A percentile compares a stretch with the other conserved stretches of the same genome.
Evolutionary conservation across 2,329 filamentous ascomycete species (phyloP).

Genomic region (Aspergillus ochraceus): DNA sequence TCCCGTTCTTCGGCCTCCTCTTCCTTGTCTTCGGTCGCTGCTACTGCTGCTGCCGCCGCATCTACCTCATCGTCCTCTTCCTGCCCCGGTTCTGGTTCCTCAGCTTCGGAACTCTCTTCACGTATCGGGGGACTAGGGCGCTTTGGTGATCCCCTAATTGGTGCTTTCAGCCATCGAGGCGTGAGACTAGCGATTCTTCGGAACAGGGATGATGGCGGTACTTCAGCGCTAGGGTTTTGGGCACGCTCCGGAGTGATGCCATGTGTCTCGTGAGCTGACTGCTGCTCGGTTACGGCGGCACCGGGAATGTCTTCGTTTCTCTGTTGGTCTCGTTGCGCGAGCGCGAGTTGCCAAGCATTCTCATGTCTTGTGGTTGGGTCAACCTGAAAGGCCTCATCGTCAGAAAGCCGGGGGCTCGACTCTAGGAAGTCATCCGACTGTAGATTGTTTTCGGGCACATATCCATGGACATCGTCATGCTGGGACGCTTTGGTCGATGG

Average conservation of each 20-base stretch:
- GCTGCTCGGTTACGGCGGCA: slow-evolving; percentile 15
- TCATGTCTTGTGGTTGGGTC: slow-evolving; percentile 25
- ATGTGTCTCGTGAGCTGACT: slow-evolving; percentile 14
- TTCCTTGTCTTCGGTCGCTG: too few relatives aligned
- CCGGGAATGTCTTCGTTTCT: slow-evolving; percentile 14
- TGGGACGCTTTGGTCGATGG: slow-evolving; percentile 14
- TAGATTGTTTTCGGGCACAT: slow-evolving; percentile 19
- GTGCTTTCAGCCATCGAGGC: slow-evolving; percentile 37
- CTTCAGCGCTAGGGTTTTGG: slow-evolving; percentile 15
- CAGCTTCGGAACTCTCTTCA: slow-evolving; percentile 14
- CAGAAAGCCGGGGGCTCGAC: slow-evolving; percentile 25
- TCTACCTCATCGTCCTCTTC: background rate
- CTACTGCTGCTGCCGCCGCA: background rate
- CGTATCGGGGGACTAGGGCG: slow-evolving; percentile 11
- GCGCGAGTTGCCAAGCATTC: slow-evolving; percentile 15
- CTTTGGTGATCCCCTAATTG: slow-evolving; percentile 18
- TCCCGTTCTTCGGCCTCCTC: background rate
- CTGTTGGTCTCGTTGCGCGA: slow-evolving; percentile 9
- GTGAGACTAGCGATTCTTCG: slow-evolving; percentile 35
- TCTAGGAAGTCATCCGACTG: slow-evolving; percentile 25
- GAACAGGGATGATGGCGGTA: slow-evolving; percentile 39
- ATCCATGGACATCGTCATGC: slow-evolving; percentile 13
- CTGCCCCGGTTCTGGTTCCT: background rate
- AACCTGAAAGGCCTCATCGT: slow-evolving; percentile 24
- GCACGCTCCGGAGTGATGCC: slow-evolving; percentile 24